These are phyloP conservation scores for Nidularia sp. DNA, from an alignment of 768 basidiomycete genomes.

Conservation along the genomic window DNA sequence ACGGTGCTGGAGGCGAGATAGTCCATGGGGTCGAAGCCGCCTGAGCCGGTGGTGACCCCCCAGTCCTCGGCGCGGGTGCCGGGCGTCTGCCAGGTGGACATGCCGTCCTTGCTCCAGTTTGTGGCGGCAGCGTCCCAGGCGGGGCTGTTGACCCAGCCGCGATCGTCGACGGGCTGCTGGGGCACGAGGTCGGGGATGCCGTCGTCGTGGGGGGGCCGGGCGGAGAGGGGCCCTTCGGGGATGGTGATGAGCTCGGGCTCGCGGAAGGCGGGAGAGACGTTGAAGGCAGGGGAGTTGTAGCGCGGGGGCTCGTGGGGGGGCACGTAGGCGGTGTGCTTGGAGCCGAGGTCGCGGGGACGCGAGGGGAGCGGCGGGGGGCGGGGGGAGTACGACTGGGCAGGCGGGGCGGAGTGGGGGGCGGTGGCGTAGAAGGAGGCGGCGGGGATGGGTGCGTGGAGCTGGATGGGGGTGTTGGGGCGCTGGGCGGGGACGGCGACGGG, in stretches of 20 bases:
- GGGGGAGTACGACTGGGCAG: constrained; percentile 32
- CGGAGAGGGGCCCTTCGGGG: constrained; percentile 24
- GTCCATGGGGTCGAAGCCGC: constrained; percentile 17
- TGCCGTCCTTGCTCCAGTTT: constrained; percentile 9
- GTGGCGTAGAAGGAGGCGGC: no score
- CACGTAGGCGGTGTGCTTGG: constrained; percentile 36
- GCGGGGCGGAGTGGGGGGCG: constrained; percentile 22
- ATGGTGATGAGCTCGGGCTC: constrained; percentile 55
- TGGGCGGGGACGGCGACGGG: constrained; percentile 27
- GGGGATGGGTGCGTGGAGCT: no score
- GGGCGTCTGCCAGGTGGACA: background rate
- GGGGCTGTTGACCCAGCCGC: constrained; percentile 13
- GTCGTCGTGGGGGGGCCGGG: no score
- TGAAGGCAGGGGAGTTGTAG: constrained; percentile 21
- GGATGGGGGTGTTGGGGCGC: constrained; percentile 37
- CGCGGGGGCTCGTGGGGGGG: constrained; percentile 30
- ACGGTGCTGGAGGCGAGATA: constrained; percentile 11
- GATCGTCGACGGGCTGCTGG: constrained; percentile 17
- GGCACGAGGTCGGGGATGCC: constrained; percentile 36
- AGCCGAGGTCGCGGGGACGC: constrained; percentile 36
- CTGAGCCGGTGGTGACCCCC: background rate
- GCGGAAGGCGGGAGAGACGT: constrained; percentile 33
- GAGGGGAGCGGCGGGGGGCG: constrained; percentile 32
- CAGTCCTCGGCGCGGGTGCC: background rate
- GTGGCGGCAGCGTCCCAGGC: constrained; percentile 5